Conservation (phyloP, 1,139 yeast genomes). For the Kodamaea plutei region DNA sequence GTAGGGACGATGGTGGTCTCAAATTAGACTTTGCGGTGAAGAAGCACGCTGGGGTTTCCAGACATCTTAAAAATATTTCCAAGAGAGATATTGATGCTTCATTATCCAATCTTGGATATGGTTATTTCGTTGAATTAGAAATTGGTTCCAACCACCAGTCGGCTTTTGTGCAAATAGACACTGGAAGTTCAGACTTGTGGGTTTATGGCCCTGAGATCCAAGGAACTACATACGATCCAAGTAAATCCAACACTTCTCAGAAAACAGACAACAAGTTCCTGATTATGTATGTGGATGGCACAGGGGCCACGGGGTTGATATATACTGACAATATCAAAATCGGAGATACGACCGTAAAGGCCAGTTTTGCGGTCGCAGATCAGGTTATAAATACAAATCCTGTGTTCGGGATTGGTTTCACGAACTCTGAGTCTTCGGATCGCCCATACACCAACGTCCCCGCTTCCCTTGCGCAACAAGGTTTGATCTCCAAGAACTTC, state of each 20-base stretch:
- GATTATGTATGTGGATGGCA: constrained; percentile 10
- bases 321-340: constrained; percentile 7
- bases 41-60: background rate
- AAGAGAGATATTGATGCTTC: constrained; percentile 1
- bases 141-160: constrained; percentile 13
- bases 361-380: constrained; percentile 11
- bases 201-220: constrained; percentile 4
- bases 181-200: constrained; percentile 21
- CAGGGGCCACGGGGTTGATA: constrained; percentile 4
- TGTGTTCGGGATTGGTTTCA: constrained; percentile 17
- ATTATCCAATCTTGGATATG: constrained; percentile 5
- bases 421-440: constrained; percentile 6
- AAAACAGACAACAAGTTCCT: constrained; percentile 1
- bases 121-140: constrained; percentile 7
- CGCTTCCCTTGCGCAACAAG: constrained; percentile 20
- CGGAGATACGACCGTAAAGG: constrained; percentile 8
- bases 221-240: constrained; percentile 15
- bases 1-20: constrained; percentile 10
- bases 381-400: background rate
- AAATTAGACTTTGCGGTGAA: constrained; percentile 12
- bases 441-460: constrained; percentile 25
- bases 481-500: constrained; percentile 16
- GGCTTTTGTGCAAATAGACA: constrained; percentile 15
- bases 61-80: background rate
- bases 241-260: constrained; percentile 8